Evolutionary conservation across 495 filamentous ascomycete genomes (phyloP), one percentile per base, ranked within the genome.

Genomic region (Sordaria brevicollis): DNA sequence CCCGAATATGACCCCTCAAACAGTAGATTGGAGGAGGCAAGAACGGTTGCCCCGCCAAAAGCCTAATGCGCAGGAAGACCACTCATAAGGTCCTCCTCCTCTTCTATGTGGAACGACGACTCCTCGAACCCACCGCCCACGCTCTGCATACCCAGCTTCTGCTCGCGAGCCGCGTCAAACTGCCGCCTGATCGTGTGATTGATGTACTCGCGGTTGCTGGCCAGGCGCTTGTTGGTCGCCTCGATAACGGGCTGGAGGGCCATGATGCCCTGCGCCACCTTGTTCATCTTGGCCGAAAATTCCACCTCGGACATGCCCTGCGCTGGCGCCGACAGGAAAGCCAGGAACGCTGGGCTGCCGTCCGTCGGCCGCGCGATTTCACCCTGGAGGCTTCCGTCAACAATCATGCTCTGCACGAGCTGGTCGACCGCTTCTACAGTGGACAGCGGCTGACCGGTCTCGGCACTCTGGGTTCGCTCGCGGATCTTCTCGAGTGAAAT

Each of bases 171-270:
- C 25, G 49, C 49, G 6, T 62, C 49, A 62, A 62, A 17, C 67
- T 83, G 81, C 67, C 82, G 80, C 71, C 79, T 85, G 21, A 82
- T 76, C 41, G 84, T 13, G 54, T 80, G 80, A 19, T 82, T 80
- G 31, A 90, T 74, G 74, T 89, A 89, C 36, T 92, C 89, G 72
- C 86, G 85, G 73, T 81, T 88, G 6, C 88, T 78, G 3, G 80
- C 85, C 34, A 92, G 71, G 38, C 86, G 83, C 66, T 85, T 82
- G 67, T 87, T 87, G 0, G 83, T 84, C 37, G 79, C 75, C 71
- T 79, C 79, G 67, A 86, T 79, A 29, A 84, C 69, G 8, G 78
- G 72, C 37, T 73, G 79, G 11, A 87, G 71, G 5, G 81, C 75
- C 49, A 79, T 75, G 19, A 91, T 77, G n/a, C 81, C 78, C 17